These are phyloP conservation scores for Elaeis guineensis DNA, from an alignment of 176 grass and related monocot genomes.

Conservation along the genomic window DNA sequence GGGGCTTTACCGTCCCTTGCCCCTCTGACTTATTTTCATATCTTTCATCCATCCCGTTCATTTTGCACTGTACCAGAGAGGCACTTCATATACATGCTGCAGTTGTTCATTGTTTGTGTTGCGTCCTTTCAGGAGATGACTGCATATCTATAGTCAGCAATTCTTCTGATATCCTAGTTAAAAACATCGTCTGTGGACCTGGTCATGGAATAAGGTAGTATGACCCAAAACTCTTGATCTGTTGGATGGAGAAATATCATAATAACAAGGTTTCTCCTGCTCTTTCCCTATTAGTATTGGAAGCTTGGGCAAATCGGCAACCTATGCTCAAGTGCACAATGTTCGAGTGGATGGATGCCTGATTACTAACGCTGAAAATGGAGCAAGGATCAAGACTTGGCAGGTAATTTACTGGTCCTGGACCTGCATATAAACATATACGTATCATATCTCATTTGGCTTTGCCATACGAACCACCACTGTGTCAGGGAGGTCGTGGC, in stretches of 20 bases:
- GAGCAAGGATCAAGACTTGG: conserved; percentile 88
- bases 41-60: too few relatives aligned
- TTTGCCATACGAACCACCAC: background rate
- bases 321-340: conserved; percentile 37
- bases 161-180: conserved; percentile 48
- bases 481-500: conserved; percentile 55
- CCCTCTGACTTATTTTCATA: too few relatives aligned
- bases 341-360: conserved; percentile 53
- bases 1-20: too few relatives aligned
- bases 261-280: background rate
- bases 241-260: too few relatives aligned
- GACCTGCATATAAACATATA: too few relatives aligned
- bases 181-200: conserved; percentile 60
- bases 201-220: conserved; percentile 89
- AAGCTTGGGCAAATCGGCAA: conserved; percentile 68
- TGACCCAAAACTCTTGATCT: background rate
- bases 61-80: too few relatives aligned
- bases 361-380: conserved; percentile 64
- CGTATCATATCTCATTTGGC: background rate
- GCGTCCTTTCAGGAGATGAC: conserved; percentile 54
- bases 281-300: conserved; percentile 40
- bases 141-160: conserved; percentile 76
- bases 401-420: conserved; percentile 32
- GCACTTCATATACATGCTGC: too few relatives aligned
- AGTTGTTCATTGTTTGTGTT: too few relatives aligned